Evolutionary conservation across 495 filamentous ascomycete species (phyloP), one percentile per base, ranked within the genome.

Genomic region (Trichoderma virens): DNA sequence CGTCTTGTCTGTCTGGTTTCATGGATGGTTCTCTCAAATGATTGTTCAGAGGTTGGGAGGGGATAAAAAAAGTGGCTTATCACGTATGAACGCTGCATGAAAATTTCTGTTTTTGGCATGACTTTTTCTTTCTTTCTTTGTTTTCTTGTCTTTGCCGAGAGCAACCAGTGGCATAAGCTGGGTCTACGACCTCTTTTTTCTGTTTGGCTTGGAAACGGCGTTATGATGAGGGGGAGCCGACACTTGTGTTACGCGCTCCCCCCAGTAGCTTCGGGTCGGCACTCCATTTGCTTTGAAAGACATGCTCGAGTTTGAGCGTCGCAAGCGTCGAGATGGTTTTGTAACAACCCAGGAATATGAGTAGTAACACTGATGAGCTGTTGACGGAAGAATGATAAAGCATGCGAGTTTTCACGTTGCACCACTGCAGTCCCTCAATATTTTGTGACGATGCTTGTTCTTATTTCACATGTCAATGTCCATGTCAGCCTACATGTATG

Each of bases 51-150:
- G 51, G 7, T 16, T 56, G 51, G 51, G 23, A 56, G 30, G 25
- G 51, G 16, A 13, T 56, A 2, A 16, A 56, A 56, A 56, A 56
- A 56, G 27, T 47, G 43, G 51, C 51, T 56, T 56, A 18, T 28
- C 51, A 56, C 51, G 51, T 56, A 56, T 27, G 25, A 56, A 31
- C 20, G 43, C 11, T 56, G 51, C 51, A 56, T 56, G 51, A 35
- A 14, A 8, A 38, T 61, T 61, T 38, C 14, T 23, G 11, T 11
- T 61, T 60, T 61, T 38, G 18, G 59, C 31, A 61, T 61, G 51
- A 30, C 9, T 30, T 14, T 56, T 56, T 13, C 14, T 18, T 35
- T 38, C 35, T 38, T 38, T 5, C 13, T 51, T 18, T 41, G 14
- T 41, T 41, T 11, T 47, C 51, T 56, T 30, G 51, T 45, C n/a